phyloP scores from a whole-genome alignment of 345 rosid genomes.

The Sonneratia alba region DNA sequence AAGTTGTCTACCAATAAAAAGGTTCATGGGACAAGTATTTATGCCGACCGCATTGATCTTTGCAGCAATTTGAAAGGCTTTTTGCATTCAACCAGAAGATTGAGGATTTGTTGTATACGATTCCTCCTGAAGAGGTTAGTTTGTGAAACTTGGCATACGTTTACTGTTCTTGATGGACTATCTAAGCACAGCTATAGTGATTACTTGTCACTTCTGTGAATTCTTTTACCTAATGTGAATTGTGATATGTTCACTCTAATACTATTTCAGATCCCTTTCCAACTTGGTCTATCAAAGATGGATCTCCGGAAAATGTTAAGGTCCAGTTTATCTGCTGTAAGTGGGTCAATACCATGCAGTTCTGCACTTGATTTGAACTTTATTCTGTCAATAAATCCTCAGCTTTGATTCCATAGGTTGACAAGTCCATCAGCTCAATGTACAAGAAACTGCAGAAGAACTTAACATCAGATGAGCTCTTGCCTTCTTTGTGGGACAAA shows the following conservation, averaged over 20 bases:
- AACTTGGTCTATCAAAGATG: constrained; percentile 76
- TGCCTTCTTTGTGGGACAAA: constrained; percentile 96
- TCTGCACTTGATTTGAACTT: neutral
- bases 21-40: neutral
- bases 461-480: constrained; percentile 78
- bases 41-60: constrained; percentile 11
- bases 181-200: neutral
- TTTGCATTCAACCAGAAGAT: constrained; percentile 87
- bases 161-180: constrained; percentile 1
- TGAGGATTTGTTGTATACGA: constrained; percentile 90
- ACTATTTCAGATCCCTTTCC: constrained; percentile 72
- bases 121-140: constrained; percentile 91
- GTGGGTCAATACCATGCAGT: constrained; percentile 5
- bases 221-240: neutral
- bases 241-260: constrained; percentile 3
- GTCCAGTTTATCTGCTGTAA: constrained; percentile 86
- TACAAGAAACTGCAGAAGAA: constrained; percentile 94
- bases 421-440: constrained; percentile 79
- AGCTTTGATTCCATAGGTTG: constrained; percentile 39
- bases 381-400: neutral
- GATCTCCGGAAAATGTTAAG: constrained; percentile 82
- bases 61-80: constrained; percentile 93
- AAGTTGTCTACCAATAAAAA: too few relatives aligned
- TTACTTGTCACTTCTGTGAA: neutral
- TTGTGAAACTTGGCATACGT: neutral